Conservation (phyloP, 768 basidiomycete species). For the Tremella yokohamensis region DNA sequence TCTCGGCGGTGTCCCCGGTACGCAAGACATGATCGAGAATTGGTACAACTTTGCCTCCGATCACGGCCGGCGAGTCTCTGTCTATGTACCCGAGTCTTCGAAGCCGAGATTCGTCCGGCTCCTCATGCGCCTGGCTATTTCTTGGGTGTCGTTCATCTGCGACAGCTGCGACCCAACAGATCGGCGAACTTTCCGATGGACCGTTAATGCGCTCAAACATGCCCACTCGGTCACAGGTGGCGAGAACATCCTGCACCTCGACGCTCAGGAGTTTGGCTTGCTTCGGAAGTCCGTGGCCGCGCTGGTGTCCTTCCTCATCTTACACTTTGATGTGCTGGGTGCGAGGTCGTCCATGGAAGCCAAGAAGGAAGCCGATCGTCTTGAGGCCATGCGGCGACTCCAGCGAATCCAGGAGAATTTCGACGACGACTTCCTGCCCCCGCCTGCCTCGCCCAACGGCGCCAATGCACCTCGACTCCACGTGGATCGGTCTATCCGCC, state of each 20-base stretch:
- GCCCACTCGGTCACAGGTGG: constrained; percentile 80
- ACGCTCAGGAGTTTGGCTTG: constrained; percentile 82
- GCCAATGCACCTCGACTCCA: constrained; percentile 6
- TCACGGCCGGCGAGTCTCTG: constrained; percentile 83
- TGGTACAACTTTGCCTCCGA: constrained; percentile 92
- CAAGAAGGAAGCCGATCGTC: constrained; percentile 79
- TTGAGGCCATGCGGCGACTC: constrained; percentile 55
- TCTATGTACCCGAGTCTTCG: constrained; percentile 73
- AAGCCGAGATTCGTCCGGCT: constrained; percentile 71
- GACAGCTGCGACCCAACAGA: constrained; percentile 96
- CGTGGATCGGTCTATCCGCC: constrained; percentile 60
- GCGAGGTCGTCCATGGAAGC: constrained; percentile 85
- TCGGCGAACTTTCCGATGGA: constrained; percentile 95
- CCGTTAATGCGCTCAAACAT: constrained; percentile 91
- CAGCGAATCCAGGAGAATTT: constrained; percentile 58
- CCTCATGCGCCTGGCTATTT: constrained; percentile 84
- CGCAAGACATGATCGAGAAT: constrained; percentile 66
- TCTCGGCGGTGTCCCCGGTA: constrained; percentile 55
- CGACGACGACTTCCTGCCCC: constrained; percentile 48
- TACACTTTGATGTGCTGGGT: constrained; percentile 96
- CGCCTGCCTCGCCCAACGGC: constrained; percentile 28
- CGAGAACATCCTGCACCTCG: constrained; percentile 82
- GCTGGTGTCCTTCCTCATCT: constrained; percentile 94
- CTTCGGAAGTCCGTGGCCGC: constrained; percentile 85
- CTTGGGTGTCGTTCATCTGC: constrained; percentile 98